These are phyloP conservation scores for Rhodotorula babjevae DNA, from an alignment of 768 basidiomycete genomes.

Conservation along the genomic window DNA sequence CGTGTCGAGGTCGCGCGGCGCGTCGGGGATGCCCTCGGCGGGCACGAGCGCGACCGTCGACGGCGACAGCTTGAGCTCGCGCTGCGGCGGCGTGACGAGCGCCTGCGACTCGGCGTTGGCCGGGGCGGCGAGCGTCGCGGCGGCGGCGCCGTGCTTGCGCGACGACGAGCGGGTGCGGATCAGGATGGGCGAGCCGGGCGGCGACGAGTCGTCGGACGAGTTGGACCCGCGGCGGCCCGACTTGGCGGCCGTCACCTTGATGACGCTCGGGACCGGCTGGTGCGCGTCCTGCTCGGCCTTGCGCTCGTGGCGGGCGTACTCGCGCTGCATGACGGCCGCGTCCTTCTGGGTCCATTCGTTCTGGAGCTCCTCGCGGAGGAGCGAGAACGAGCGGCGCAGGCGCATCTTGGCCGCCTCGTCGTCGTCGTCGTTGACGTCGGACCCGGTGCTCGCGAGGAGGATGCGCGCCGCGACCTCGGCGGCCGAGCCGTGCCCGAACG, in stretches of 20 bases:
- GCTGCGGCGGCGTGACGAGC: neutral
- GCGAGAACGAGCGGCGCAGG: conserved; percentile 27
- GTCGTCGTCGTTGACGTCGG: conserved; percentile 22
- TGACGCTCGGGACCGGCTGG: conserved; percentile 27
- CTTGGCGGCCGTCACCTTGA: conserved; percentile 35
- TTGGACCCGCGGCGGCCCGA: conserved; percentile 16
- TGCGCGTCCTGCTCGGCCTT: conserved; percentile 31
- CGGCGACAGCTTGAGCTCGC: conserved; percentile 33
- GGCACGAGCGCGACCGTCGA: conserved; percentile 39
- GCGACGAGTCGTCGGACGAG: conserved; percentile 37
- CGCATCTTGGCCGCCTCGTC: conserved; percentile 29
- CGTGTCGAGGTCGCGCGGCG: conserved; percentile 56
- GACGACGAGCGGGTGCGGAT: conserved; percentile 28
- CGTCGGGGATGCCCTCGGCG: conserved; percentile 27
- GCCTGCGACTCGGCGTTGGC: neutral
- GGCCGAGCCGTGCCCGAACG: conserved; percentile 49
- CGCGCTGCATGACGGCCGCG: conserved; percentile 38
- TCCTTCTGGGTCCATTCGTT: conserved; percentile 42
- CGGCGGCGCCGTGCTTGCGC: conserved; percentile 3
- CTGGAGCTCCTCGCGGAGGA: conserved; percentile 35
- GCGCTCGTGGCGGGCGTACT: conserved; percentile 26
- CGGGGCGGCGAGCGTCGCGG: neutral
- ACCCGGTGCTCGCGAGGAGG: conserved; percentile 44
- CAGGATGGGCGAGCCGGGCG: conserved; percentile 41
- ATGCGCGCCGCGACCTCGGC: conserved; percentile 49